phyloP scores from a whole-genome alignment of 2,329 filamentous ascomycete genomes.

The Cucurbitaria berberidis region DNA sequence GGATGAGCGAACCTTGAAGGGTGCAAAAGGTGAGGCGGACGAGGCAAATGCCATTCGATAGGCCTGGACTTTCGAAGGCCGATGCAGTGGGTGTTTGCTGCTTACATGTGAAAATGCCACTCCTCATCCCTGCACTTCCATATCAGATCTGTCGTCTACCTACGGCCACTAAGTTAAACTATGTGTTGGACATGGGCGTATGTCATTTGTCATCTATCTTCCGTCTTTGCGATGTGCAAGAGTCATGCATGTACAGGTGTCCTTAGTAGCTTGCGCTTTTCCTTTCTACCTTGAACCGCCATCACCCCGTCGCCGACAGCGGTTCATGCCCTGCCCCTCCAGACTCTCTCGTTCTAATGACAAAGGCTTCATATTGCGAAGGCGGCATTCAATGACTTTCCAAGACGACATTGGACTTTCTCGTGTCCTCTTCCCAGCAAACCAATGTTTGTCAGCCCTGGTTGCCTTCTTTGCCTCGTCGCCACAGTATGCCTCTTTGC shows the following conservation, averaged over 20 bases:
- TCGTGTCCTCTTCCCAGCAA: background rate
- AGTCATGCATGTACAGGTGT: background rate
- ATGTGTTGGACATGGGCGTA: background rate
- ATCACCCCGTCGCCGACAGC: background rate
- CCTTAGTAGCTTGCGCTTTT: background rate
- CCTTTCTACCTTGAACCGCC: background rate
- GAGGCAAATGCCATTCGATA: background rate
- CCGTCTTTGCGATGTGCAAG: background rate
- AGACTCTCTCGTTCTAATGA: background rate
- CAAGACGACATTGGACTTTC: background rate
- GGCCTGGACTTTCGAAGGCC: background rate
- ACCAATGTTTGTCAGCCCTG: constrained; percentile 10
- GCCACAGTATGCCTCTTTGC: constrained; percentile 11
- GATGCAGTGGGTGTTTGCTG: constrained; percentile 2
- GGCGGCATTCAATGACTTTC: background rate
- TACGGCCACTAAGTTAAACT: too few relatives aligned
- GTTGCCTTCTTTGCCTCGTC: constrained; percentile 30
- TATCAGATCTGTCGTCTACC: background rate
- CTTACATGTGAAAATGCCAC: constrained; percentile 5
- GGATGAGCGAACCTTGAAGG: background rate
- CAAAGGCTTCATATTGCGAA: background rate
- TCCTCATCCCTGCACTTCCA: background rate
- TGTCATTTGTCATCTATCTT: background rate
- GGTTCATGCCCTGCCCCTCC: background rate
- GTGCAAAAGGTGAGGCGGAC: constrained; percentile 11